Conservation (phyloP, 2,329 filamentous ascomycete species). For the Colletotrichum noveboracense region DNA sequence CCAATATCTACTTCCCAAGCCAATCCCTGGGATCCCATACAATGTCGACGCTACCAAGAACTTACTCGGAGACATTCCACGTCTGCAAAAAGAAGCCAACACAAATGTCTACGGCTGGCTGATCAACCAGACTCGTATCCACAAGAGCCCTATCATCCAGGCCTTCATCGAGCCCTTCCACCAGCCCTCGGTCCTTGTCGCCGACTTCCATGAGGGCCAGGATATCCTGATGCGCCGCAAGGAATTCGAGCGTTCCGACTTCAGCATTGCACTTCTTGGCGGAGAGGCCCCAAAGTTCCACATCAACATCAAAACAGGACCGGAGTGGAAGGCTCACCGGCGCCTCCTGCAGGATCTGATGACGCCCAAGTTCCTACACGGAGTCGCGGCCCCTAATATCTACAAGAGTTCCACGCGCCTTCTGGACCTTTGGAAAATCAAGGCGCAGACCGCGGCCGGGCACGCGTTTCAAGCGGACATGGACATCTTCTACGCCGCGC, state of each 20-base stretch:
- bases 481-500: slow-evolving; percentile 35
- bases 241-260: slow-evolving; percentile 37
- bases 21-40: neutral
- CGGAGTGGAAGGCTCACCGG: slow-evolving; percentile 36
- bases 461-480: slow-evolving; percentile 33
- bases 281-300: slow-evolving; percentile 30
- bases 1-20: neutral
- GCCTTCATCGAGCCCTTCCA: slow-evolving; percentile 36
- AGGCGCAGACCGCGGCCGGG: slow-evolving; percentile 29
- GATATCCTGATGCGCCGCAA: slow-evolving; percentile 37
- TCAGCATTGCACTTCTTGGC: neutral
- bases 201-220: slow-evolving; percentile 35
- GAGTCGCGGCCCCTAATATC: slow-evolving; percentile 35
- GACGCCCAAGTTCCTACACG: slow-evolving; percentile 38
- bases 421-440: slow-evolving; percentile 39
- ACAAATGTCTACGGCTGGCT: neutral
- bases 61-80: neutral
- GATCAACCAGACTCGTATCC: neutral
- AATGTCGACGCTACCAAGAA: neutral
- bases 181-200: slow-evolving; percentile 32
- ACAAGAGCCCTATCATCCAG: slow-evolving; percentile 29
- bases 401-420: slow-evolving; percentile 33
- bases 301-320: slow-evolving; percentile 34
- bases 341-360: slow-evolving; percentile 41
- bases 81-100: neutral